phyloP scores from a whole-genome alignment of 164 flowering plant genomes.

The Stephania cephalantha region DNA sequence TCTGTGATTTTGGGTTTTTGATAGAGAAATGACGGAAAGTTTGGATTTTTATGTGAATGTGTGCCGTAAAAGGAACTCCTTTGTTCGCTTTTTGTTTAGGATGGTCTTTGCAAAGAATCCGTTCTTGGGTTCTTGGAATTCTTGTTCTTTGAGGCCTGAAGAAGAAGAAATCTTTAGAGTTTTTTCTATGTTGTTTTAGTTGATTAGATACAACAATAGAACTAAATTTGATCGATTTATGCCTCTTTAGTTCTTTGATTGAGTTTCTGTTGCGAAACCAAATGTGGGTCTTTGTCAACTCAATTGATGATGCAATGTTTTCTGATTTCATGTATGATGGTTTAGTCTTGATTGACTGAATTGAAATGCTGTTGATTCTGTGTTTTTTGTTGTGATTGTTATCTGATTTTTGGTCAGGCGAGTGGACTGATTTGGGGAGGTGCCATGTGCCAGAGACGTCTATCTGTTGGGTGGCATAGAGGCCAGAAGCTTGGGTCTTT shows the following conservation, averaged over 20 bases:
- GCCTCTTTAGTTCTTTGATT: not conserved
- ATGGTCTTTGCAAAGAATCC: constrained; percentile 3
- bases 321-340: not conserved
- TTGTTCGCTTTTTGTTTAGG: constrained; percentile 7
- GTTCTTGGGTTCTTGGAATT: constrained; percentile 1
- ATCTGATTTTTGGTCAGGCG: constrained; percentile 22
- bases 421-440: constrained; percentile 7
- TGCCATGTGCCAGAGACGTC: constrained; percentile 18
- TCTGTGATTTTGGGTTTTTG: not conserved
- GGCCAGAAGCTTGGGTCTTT: constrained; percentile 24
- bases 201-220: not conserved
- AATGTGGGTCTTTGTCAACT: not conserved
- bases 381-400: too few relatives aligned
- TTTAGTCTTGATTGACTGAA: not conserved
- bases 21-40: not conserved
- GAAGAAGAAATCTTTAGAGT: not conserved
- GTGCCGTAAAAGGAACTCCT: constrained; percentile 28
- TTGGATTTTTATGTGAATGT: constrained; percentile 14
- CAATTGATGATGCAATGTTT: not conserved
- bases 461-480: constrained; percentile 22
- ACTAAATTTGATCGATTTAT: not conserved
- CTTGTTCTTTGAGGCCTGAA: too few relatives aligned
- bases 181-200: not conserved
- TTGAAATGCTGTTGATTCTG: not conserved
- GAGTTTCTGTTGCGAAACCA: not conserved